Conservation (phyloP, 805 yeast species). For the Grigorovia transvaalensis region DNA sequence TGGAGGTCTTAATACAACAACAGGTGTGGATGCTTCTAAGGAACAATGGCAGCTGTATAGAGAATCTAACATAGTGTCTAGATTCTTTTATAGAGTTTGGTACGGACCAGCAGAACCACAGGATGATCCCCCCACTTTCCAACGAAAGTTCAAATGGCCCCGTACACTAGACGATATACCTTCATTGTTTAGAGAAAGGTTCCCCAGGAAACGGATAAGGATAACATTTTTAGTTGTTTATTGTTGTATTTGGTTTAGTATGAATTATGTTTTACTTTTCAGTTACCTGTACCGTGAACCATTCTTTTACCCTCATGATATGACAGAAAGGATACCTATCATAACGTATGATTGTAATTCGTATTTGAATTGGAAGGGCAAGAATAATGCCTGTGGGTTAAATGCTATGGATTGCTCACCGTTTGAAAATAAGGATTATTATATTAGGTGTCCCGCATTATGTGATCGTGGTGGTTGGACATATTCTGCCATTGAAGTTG, state of each 20-base stretch:
- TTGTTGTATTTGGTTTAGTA: slow-evolving; percentile 37
- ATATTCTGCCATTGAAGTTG: slow-evolving; percentile 66
- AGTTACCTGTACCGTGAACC: slow-evolving; percentile 42
- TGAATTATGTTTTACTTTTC: slow-evolving; percentile 30
- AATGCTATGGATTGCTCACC: slow-evolving; percentile 52
- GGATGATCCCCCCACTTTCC: slow-evolving; percentile 40
- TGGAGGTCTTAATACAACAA: not conserved
- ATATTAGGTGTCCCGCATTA: slow-evolving; percentile 76
- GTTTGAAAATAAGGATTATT: slow-evolving; percentile 34
- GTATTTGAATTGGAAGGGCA: slow-evolving; percentile 57
- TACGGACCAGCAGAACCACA: slow-evolving; percentile 42
- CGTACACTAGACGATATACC: slow-evolving; percentile 38
- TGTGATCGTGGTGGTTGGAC: slow-evolving; percentile 74
- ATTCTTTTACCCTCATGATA: slow-evolving; percentile 14
- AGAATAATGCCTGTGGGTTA: slow-evolving; percentile 65
- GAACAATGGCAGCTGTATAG: slow-evolving; percentile 18
- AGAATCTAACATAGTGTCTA: slow-evolving; percentile 8
- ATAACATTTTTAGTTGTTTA: slow-evolving; percentile 31
- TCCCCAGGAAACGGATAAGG: slow-evolving; percentile 23
- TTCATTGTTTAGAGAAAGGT: slow-evolving; percentile 21
- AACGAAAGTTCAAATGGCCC: slow-evolving; percentile 12
- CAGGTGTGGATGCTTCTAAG: not conserved
- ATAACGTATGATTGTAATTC: slow-evolving; percentile 31
- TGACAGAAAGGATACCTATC: slow-evolving; percentile 24
- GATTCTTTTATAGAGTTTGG: slow-evolving; percentile 35